Evolutionary conservation across 176 grass and related monocot species (phyloP).

Genomic region (Typha latifolia): DNA sequence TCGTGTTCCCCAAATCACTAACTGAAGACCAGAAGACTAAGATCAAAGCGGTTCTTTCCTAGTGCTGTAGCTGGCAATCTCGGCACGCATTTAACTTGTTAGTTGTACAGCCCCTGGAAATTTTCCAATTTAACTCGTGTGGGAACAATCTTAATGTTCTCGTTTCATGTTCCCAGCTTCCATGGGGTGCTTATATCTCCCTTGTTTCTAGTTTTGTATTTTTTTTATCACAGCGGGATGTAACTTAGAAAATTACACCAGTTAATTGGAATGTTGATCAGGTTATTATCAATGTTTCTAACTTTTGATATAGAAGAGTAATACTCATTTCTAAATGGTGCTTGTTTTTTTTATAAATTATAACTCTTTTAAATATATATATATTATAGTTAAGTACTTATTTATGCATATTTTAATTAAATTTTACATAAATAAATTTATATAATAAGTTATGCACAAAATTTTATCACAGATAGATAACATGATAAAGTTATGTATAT

Average conservation of each 20-base stretch:
- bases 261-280: conserved; percentile 17
- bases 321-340: neutral
- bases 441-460: too few relatives aligned
- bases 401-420: too few relatives aligned
- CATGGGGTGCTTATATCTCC: conserved; percentile 16
- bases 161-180: conserved; percentile 17
- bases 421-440: too few relatives aligned
- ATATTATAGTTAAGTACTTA: too few relatives aligned
- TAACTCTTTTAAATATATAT: too few relatives aligned
- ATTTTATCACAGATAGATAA: too few relatives aligned
- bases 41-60: conserved; percentile 70
- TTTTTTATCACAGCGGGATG: conserved; percentile 20
- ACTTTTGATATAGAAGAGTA: neutral
- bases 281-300: conserved; percentile 9
- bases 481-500: too few relatives aligned
- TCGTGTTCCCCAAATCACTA: conserved; percentile 73
- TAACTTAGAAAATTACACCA: conserved; percentile 28
- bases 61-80: neutral
- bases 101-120: conserved; percentile 22
- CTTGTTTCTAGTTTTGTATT: neutral
- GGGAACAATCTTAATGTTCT: conserved; percentile 9
- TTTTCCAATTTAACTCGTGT: conserved; percentile 26
- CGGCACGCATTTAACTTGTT: conserved; percentile 5
- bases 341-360: neutral
- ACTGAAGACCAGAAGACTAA: conserved; percentile 77